Percentiles rank a stretch among this genome's conserved stretches.
Conservation (phyloP, 345 rosid genomes). For the Punica granatum region DNA sequence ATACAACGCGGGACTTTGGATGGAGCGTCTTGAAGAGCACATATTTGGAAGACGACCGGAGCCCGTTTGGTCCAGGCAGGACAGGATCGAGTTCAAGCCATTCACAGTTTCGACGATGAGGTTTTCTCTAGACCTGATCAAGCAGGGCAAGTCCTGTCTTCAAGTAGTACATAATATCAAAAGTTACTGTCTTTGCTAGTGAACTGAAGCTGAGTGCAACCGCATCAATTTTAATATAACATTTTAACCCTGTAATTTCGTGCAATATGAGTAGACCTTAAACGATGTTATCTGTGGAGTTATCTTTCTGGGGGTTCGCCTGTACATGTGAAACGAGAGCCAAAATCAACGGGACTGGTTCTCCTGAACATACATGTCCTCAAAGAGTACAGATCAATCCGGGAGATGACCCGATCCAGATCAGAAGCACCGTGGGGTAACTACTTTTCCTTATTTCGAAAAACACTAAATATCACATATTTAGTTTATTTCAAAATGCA, state of each 20-base stretch:
- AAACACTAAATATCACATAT: too few relatives aligned
- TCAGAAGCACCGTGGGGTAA: constrained; percentile 39
- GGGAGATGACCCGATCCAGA: constrained; percentile 35
- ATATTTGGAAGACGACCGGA: constrained; percentile 24
- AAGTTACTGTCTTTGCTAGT: neutral
- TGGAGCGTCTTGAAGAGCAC: constrained; percentile 37
- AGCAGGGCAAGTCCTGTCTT: constrained; percentile 16
- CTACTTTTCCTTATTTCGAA: constrained; percentile 25
- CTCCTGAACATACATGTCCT: constrained; percentile 36
- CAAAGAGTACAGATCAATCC: constrained; percentile 32
- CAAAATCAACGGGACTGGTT: constrained; percentile 35
- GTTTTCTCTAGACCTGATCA: constrained; percentile 31
- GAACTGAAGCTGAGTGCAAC: neutral
- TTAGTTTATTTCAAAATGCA: too few relatives aligned
- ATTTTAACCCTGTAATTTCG: neutral
- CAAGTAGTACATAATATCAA: neutral
- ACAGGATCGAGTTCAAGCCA: constrained; percentile 22
- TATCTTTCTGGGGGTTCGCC: constrained; percentile 36
- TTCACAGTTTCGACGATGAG: constrained; percentile 15
- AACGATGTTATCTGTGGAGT: constrained; percentile 45
- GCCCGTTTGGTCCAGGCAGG: constrained; percentile 31
- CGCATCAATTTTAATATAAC: too few relatives aligned
- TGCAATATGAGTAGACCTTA: constrained; percentile 25
- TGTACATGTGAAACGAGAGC: constrained; percentile 30
- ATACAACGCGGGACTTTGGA: constrained; percentile 29